Base-by-base conservation (phyloP, 1,284 basidiomycete genomes). In the Agroathelia rolfsii region DNA sequence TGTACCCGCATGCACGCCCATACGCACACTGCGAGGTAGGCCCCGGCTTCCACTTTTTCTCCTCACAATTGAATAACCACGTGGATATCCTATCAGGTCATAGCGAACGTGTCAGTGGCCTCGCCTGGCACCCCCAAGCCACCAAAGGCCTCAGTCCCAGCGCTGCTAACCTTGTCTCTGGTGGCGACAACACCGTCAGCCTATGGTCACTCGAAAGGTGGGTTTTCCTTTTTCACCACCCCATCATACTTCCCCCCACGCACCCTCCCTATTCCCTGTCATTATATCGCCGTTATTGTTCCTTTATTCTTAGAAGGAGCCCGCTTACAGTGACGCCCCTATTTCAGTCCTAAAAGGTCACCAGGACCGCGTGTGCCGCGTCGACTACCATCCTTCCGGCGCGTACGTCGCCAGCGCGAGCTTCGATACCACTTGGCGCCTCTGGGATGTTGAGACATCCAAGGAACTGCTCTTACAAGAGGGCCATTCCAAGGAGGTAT, bases 361-460 rank as follows among this genome's bases (percentile, higher is more conserved):
- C 50, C 72, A 81, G 48, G 85, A 81, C 36, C 80, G 95, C 12
- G 81, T 99, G 3, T 93, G 88, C 46, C 76, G 94, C 9, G 83
- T 96, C 7, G 89, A 83, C 0, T 98, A 98, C 57, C 95, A 99
- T 56, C 93, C 95, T 0, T 89, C 87, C 0, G 95, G 95, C 1
- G 59, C 78, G 28, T 96, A 94, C 51, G 72, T 96, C 9, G 94
- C 85, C 1, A 93, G 89, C 40, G 93, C 94, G 0, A 89, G 89
- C 38, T 98, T 94, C 47, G 95, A 99, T 55, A 95, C 89, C 3
- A 90, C 94, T n/a, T 99, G 95, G 94, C 66, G 95, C 24, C 57
- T 98, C 29, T 99, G 95, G 95, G 93, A 98, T 53, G 80, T 90
- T 2, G 66, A 69, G 28, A 85, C 76, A 1, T 63, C 76, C 2